Evolutionary conservation across 2,329 filamentous ascomycete genomes (phyloP), one percentile per base, ranked within the genome.

Genomic region (Colletotrichum godetiae): DNA sequence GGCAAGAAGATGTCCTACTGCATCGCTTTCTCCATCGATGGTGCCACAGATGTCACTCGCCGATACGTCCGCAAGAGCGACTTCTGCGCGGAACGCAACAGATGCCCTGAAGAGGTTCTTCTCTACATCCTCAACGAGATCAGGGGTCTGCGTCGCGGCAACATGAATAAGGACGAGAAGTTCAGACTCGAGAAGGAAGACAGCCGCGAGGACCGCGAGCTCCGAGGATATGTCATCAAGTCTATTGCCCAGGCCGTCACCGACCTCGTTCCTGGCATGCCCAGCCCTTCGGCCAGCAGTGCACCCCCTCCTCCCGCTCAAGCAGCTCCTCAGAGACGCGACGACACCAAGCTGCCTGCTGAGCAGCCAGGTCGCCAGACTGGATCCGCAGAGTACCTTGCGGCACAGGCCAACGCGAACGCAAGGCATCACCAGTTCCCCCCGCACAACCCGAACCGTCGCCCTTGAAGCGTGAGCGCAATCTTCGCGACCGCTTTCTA

Each of bases 1-100:
- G 92, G 93, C 77, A 97, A 97, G 87, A 97, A 97, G 86, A 94
- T 98, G 87, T 95, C 95, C 0, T 99, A 99, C 84, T 98, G 95
- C 85, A 92, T 99, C 74, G 97, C 96, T 64, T 99, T 99, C 81
- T 97, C 95, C 13, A 95, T 94, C 70, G 97, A 99, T 74, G 97
- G 91, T 24, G 90, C 90, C 15, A 91, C 90, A 42, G 90, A 92
- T 79, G 90, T 93, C 37, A 92, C 91, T 27, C 85, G 90, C 52
- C 87, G 91, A 77, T 92, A 93, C 73, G 91, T 93, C 13, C 93
- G 93, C 77, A 94, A 94, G 82, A 87, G 86, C 74, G 91, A 92
- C 76, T 89, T 94, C 77, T 92, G 94, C 42, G 86, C 89, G n/a
- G 91, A 94, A 75, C 92, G 97, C 76, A 94, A 88, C 76, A 90